Base-by-base conservation (phyloP, 306 rosid species). In the Dryas octopetala region DNA sequence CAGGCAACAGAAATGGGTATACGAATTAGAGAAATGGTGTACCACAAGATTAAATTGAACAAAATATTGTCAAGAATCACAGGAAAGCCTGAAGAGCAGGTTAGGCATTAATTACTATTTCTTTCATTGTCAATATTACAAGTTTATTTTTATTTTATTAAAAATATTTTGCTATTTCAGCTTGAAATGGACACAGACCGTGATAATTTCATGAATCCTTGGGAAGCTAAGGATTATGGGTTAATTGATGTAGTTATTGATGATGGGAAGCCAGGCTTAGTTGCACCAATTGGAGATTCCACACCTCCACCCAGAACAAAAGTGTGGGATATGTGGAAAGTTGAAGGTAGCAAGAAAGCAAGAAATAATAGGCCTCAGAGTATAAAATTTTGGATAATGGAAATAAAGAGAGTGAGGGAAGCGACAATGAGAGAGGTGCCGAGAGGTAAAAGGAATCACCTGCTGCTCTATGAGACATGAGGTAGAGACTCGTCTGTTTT, bases 161-260 rank as follows among this genome's bases (percentile, higher is more conserved):
- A 13, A 44, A 6, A 13, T 32, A 13, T 76, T n/a, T 32, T 57
- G 63, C 66, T 55, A 14, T 57, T 80, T 83, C 89, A 95, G 98
- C 61, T 95, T 73, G 97, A 91, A 73, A 45, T 57, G 68, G 98
- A 90, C 85, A 91, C 98, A 0, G 92, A 86, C 26, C 91, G 97
- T 23, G 98, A 95, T 85, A 85, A 91, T 74, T 95, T 91, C 80
- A 87, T 95, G 98, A 91, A 85, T 81, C 79, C 98, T 1, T 95
- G 98, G 97, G 92, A 89, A 86, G 97, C 99, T 0, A 92, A 86
- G 85, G 97, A 90, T 38, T 95, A 92, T 28, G 99, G 97, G 61
- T 83, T 95, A 69, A n/a, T 95, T 41, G 97, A 95, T 67, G 89
- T 26, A 7, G 97, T 95, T 60, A 86, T 95, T 12, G 99, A 95